phyloP scores from a whole-genome alignment of 2,329 filamentous ascomycete species.

The Emericellopsis cladophorae region DNA sequence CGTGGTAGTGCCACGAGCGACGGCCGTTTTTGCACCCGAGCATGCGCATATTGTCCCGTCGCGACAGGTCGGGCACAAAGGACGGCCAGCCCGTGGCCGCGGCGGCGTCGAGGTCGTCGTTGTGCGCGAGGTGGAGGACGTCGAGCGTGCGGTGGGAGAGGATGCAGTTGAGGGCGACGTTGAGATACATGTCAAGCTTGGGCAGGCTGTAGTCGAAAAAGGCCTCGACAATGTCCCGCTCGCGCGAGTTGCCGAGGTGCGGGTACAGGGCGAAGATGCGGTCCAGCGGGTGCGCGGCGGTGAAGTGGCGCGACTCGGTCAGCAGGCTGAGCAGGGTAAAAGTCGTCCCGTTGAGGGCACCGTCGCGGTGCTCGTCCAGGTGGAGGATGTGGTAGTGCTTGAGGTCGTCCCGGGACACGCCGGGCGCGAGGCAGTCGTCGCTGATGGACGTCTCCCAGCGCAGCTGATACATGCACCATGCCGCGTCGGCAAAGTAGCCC shows the following conservation, averaged over 20 bases:
- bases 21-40: constrained; percentile 3
- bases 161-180: constrained; percentile 5
- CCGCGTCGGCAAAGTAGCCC: constrained; percentile 3
- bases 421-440: constrained; percentile 1
- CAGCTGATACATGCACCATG: constrained; percentile 5
- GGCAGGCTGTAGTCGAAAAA: constrained; percentile 6
- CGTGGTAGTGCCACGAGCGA: constrained; percentile 5
- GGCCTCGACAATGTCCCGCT: constrained; percentile 5
- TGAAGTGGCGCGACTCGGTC: constrained; percentile 4
- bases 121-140: constrained; percentile 3
- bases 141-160: constrained; percentile 4
- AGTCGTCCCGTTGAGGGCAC: constrained; percentile 1
- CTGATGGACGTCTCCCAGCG: constrained; percentile 3
- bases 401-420: constrained; percentile 1
- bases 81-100: constrained; percentile 5
- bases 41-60: constrained; percentile 1
- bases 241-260: constrained; percentile 4
- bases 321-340: constrained; percentile 3
- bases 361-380: constrained; percentile 3
- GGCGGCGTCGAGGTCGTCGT: not conserved
- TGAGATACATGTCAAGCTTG: constrained; percentile 3
- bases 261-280: constrained; percentile 5
- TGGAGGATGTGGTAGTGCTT: constrained; percentile 4
- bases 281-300: constrained; percentile 3
- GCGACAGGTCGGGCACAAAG: constrained; percentile 4